These are phyloP conservation scores for Polyporus arcularius DNA, from an alignment of 768 basidiomycete genomes.

Conservation along the genomic window DNA sequence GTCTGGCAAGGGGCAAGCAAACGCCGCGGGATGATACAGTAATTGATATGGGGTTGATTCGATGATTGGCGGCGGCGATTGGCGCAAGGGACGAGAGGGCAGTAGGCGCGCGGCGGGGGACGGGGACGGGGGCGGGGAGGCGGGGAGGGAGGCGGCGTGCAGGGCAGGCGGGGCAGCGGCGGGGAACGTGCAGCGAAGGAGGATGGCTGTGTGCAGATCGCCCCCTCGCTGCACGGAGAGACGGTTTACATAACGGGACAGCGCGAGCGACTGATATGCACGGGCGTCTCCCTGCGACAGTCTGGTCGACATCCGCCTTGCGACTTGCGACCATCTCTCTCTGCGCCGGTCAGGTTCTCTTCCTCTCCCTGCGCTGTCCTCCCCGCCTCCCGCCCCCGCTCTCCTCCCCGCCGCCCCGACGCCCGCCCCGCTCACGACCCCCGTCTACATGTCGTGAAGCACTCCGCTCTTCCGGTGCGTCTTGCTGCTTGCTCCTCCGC, in stretches of 20 bases:
- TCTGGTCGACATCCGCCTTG: constrained; percentile 17
- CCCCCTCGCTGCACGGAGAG: not conserved
- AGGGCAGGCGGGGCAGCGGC: no score
- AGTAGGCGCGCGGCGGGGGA: not conserved
- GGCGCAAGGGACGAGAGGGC: not conserved
- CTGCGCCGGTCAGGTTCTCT: constrained; percentile 2
- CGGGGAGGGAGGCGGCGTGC: no score
- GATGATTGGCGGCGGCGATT: not conserved
- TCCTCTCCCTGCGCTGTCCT: constrained; percentile 3
- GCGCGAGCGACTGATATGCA: constrained; percentile 12
- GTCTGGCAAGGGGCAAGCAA: not conserved
- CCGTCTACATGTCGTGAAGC: constrained; percentile 5
- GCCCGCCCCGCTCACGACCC: not conserved
- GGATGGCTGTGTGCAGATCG: no score
- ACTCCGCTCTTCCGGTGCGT: not conserved
- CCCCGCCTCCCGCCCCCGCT: constrained; percentile 1
- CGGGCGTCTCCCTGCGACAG: constrained; percentile 6
- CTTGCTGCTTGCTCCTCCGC: not conserved
- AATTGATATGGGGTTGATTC: not conserved
- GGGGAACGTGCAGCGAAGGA: no score
- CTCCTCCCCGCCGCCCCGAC: not conserved
- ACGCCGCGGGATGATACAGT: not conserved
- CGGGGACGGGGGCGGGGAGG: not conserved
- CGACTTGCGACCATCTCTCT: not conserved
- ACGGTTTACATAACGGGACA: constrained; percentile 9